Evolutionary conservation across 306 rosid species (phyloP).

Genomic region (Vicia villosa): DNA sequence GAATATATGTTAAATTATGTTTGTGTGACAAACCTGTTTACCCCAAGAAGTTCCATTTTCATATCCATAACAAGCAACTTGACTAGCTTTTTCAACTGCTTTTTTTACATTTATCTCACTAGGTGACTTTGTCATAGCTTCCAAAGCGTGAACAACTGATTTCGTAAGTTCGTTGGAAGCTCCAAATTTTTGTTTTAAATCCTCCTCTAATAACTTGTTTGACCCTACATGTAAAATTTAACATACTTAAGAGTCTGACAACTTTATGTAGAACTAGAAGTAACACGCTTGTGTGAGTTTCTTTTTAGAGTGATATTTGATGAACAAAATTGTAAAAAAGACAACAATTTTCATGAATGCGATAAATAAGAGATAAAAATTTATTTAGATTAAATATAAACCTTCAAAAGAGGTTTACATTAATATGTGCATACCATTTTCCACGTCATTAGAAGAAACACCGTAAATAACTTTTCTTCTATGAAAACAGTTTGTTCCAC

Average conservation of each 20-base stretch:
- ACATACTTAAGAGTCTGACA: no score
- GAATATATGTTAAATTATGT: no score
- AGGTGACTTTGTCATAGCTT: slow-evolving; percentile 27
- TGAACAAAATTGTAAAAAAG: no score
- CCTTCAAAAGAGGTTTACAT: not conserved
- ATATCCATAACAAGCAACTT: slow-evolving; percentile 51
- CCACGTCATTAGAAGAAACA: slow-evolving; percentile 36
- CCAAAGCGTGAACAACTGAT: slow-evolving; percentile 53
- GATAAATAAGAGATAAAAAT: no score
- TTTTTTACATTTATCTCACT: not conserved
- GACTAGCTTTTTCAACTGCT: slow-evolving; percentile 43
- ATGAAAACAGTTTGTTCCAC: slow-evolving; percentile 64
- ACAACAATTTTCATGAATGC: no score
- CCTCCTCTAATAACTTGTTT: slow-evolving; percentile 30
- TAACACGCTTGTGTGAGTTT: no score
- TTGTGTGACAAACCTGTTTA: slow-evolving; percentile 38
- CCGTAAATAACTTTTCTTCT: slow-evolving; percentile 74
- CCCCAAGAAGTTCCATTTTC: slow-evolving; percentile 71
- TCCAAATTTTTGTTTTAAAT: slow-evolving; percentile 49
- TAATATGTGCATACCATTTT: slow-evolving; percentile 26
- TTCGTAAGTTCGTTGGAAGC: slow-evolving; percentile 49
- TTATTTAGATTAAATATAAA: no score
- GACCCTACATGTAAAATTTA: no score
- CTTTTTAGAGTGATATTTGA: no score
- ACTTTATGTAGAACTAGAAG: no score